Percentiles rank a stretch among this genome's conserved stretches.
phyloP scores from a whole-genome alignment of 2,329 filamentous ascomycete genomes.

The Colletotrichum paranaense region DNA sequence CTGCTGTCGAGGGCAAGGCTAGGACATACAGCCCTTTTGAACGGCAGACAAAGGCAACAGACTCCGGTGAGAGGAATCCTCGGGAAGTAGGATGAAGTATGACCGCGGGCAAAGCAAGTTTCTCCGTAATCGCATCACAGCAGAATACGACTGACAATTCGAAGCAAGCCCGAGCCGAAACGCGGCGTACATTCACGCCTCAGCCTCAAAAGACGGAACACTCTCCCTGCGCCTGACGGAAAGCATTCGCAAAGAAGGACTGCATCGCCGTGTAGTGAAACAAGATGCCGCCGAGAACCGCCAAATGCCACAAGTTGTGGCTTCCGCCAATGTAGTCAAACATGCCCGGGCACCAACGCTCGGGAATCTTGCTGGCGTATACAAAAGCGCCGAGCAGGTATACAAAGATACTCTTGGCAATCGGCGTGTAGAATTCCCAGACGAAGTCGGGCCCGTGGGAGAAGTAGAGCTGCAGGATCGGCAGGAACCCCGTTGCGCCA shows the following conservation, averaged over 20 bases:
- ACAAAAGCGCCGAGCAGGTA: slow-evolving; percentile 87
- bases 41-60: too few relatives aligned
- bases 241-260: slow-evolving; percentile 86
- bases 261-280: slow-evolving; percentile 98
- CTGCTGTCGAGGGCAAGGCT: background rate
- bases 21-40: background rate
- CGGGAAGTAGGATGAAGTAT: background rate
- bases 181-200: background rate
- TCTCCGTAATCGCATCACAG: background rate
- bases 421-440: slow-evolving; percentile 88
- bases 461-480: slow-evolving; percentile 83
- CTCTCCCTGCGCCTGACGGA: slow-evolving; percentile 72
- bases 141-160: background rate
- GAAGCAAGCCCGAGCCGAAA: background rate
- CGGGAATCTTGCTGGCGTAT: slow-evolving; percentile 92
- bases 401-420: slow-evolving; percentile 86
- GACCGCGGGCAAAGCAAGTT: background rate
- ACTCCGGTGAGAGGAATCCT: too few relatives aligned
- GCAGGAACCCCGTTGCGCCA: slow-evolving; percentile 88
- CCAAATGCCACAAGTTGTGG: slow-evolving; percentile 98
- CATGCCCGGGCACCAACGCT: slow-evolving; percentile 90
- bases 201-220: slow-evolving; percentile 62
- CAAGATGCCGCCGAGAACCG: slow-evolving; percentile 93
- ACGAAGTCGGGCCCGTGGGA: slow-evolving; percentile 85
- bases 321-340: slow-evolving; percentile 97